phyloP scores from a whole-genome alignment of 1,284 basidiomycete genomes.

The Rhizopogon hawkerae region DNA sequence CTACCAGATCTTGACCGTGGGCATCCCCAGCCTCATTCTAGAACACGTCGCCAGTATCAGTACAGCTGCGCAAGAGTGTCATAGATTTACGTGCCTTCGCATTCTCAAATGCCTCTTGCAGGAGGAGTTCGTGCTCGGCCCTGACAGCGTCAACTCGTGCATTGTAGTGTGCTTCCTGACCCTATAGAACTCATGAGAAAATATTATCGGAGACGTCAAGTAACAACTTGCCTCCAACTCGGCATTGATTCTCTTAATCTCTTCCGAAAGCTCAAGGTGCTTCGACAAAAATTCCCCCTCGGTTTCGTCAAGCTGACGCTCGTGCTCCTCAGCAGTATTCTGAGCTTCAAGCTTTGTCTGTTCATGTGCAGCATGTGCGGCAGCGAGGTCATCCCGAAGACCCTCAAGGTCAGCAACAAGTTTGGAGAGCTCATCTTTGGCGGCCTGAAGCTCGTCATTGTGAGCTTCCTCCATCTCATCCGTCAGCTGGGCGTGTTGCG shows the following conservation, averaged over 20 bases:
- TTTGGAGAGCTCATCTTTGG: constrained; percentile 38
- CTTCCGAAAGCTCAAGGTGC: constrained; percentile 49
- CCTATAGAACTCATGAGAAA: constrained; percentile 31
- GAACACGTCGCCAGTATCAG: constrained; percentile 2
- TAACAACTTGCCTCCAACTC: constrained; percentile 52
- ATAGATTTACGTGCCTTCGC: constrained; percentile 52
- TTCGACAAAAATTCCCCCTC: constrained; percentile 40
- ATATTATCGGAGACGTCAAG: constrained; percentile 4
- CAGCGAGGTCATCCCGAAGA: constrained; percentile 39
- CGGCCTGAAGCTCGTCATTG: constrained; percentile 36
- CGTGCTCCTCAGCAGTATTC: constrained; percentile 39
- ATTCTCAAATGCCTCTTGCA: constrained; percentile 64
- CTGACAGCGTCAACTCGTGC: constrained; percentile 59
- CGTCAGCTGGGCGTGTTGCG: constrained; percentile 34
- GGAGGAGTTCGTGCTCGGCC: constrained; percentile 53
- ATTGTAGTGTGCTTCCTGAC: constrained; percentile 60
- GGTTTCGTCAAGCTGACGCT: constrained; percentile 40
- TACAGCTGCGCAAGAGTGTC: not conserved
- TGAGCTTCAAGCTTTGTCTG: constrained; percentile 38
- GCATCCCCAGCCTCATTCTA: constrained; percentile 59
- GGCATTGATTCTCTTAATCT: constrained; percentile 45
- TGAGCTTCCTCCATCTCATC: constrained; percentile 39
- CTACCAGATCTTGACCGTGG: constrained; percentile 64
- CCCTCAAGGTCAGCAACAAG: constrained; percentile 38
- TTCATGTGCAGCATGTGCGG: constrained; percentile 39